phyloP scores from a whole-genome alignment of 192 early-diverging fungal genomes.

The Coemansia sp. region DNA sequence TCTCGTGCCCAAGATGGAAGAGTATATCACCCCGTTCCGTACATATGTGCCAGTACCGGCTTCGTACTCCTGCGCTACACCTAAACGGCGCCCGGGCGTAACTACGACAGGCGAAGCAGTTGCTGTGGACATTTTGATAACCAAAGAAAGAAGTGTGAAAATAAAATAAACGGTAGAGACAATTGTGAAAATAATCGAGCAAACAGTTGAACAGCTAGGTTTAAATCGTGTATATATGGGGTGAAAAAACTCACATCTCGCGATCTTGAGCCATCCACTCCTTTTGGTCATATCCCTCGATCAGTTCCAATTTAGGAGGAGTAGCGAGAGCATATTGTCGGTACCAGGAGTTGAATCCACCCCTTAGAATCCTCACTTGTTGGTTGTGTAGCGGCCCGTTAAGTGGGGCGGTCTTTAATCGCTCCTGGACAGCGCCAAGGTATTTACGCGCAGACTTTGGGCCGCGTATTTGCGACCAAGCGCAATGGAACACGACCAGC shows the following conservation, averaged over 20 bases:
- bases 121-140: conserved; percentile 3
- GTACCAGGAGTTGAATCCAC: conserved; percentile 71
- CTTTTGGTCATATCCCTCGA: conserved; percentile 60
- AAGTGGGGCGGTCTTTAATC: conserved; percentile 8
- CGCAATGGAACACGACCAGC: conserved; percentile 82
- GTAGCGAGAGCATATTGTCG: conserved; percentile 54
- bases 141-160: neutral
- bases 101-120: conserved; percentile 36
- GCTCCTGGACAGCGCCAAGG: conserved; percentile 44
- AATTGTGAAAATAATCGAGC: neutral
- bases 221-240: neutral
- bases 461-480: conserved; percentile 80
- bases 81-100: conserved; percentile 78
- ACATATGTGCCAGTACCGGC: conserved; percentile 73
- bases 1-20: conserved; percentile 54
- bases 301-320: conserved; percentile 35
- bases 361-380: conserved; percentile 60
- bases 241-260: neutral
- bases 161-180: neutral
- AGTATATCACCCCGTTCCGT: conserved; percentile 68
- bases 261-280: conserved; percentile 37
- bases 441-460: conserved; percentile 72
- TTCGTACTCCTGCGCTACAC: conserved; percentile 64
- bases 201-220: neutral
- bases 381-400: conserved; percentile 25